Evolutionary conservation across 345 rosid genomes (phyloP).

Genomic region (Euphorbia pulcherrima): DNA sequence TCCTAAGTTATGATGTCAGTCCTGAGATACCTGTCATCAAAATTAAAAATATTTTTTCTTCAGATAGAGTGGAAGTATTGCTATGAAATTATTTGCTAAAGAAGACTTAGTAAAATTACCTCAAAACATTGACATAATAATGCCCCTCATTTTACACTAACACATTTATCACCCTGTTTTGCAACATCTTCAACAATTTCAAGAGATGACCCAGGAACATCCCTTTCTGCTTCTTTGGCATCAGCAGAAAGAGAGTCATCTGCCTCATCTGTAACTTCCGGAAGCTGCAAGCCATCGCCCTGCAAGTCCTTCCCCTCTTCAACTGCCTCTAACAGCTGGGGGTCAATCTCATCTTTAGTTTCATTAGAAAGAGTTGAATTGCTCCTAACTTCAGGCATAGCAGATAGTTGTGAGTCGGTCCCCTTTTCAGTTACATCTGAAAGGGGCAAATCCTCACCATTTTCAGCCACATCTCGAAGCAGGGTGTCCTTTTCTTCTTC

Average conservation of each 20-base stretch:
- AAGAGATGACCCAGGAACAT: constrained; percentile 20
- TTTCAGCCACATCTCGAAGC: constrained; percentile 2
- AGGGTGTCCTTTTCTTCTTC: not conserved
- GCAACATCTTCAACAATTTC: constrained; percentile 21
- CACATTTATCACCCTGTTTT: constrained; percentile 20
- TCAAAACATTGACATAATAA: constrained; percentile 14
- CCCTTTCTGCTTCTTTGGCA: constrained; percentile 14
- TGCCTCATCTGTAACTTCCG: constrained; percentile 6
- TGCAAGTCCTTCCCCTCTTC: constrained; percentile 7
- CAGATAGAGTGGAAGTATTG: not conserved
- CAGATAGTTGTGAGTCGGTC: constrained; percentile 1
- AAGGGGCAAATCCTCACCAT: constrained; percentile 3
- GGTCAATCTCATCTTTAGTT: constrained; percentile 2
- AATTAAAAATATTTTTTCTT: constrained; percentile 12
- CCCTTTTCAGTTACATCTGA: not conserved
- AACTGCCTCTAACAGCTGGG: not conserved
- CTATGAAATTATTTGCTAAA: not conserved
- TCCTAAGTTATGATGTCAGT: constrained; percentile 4
- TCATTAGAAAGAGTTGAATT: not conserved
- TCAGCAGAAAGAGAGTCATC: constrained; percentile 17
- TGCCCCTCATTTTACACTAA: constrained; percentile 19
- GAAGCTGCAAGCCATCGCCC: constrained; percentile 4
- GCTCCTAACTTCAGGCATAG: constrained; percentile 3
- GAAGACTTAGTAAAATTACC: constrained; percentile 5
- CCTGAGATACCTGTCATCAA: constrained; percentile 22